Evolutionary conservation across 805 yeast genomes (phyloP), one percentile per base, ranked within the genome.

Genomic region (Metschnikowia shivogae): DNA sequence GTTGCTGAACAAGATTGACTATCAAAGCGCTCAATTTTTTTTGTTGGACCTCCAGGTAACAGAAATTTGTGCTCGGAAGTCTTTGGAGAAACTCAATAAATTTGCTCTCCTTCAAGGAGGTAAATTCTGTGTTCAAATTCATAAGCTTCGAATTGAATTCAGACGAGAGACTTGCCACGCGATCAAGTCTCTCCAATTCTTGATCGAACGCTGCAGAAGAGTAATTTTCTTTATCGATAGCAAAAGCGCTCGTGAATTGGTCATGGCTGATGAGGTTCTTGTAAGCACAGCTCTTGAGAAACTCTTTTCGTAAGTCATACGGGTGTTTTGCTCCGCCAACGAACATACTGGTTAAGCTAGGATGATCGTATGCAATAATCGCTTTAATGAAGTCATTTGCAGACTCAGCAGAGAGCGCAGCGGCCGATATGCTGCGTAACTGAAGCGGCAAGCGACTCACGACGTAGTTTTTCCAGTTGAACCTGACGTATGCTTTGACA

Each of bases 41-140:
- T 38, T 54, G 58, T 29, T 53, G 49, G 11, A 17, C 59, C 28
- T 58, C 64, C 35, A 67, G 47, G 31, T 49, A 46, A 3, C 36
- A 24, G 29, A 54, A 39, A 36, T 47, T 41, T 9, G 53, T 35
- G 20, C 31, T 19, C 1, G 62, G 53, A 17, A 66, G 52, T 5
- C 54, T 44, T 17, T 53, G 48, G 29, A 67, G 48, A 42, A 54
- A 62, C 19, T 63, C 67, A 5, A 64, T 42, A 20, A 70, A 54
- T 13, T 66, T 68, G 5, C 71, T 65, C 43, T 71, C 76, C 38
- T 66, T 70, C 10, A 71, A 49, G 1, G 74, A 67, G 1, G 70
- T 64, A 47, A 71, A 70, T 49, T 71, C 75, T 19, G 65, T 45
- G 49, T 66, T 68, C 26, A 67, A 52, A 39, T 61, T 55, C 36